These are phyloP conservation scores for Stereum hirsutum DNA, from an alignment of 1,284 basidiomycete genomes.

Conservation along the genomic window DNA sequence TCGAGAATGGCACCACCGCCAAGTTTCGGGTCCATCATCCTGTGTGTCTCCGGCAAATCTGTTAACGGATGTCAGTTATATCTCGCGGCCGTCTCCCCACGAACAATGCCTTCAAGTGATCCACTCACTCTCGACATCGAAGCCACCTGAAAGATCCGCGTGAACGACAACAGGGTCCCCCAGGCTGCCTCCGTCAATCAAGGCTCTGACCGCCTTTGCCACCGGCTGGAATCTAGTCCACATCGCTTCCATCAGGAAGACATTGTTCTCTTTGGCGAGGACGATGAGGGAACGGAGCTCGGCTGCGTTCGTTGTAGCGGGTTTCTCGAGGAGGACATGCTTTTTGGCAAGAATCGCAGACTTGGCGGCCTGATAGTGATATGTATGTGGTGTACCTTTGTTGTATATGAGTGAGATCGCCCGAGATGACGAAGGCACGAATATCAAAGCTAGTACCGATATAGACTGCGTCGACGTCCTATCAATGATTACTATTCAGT, in stretches of 20 bases:
- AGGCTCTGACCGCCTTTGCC: slow-evolving; percentile 51
- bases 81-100: neutral
- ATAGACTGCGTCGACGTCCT: slow-evolving; percentile 72
- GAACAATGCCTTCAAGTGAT: neutral
- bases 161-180: slow-evolving; percentile 57
- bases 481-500: neutral
- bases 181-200: slow-evolving; percentile 51
- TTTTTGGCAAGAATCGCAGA: slow-evolving; percentile 76
- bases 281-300: slow-evolving; percentile 60
- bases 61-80: neutral
- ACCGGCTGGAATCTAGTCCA: slow-evolving; percentile 78
- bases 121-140: slow-evolving; percentile 59
- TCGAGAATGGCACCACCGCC: slow-evolving; percentile 85
- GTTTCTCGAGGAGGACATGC: slow-evolving; percentile 84
- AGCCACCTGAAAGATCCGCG: slow-evolving; percentile 70
- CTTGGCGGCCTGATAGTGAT: slow-evolving; percentile 74
- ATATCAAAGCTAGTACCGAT: slow-evolving; percentile 6
- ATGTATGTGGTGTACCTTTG: slow-evolving; percentile 77
- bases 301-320: slow-evolving; percentile 56
- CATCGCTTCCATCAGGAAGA: slow-evolving; percentile 88
- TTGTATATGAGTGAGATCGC: neutral
- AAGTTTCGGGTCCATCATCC: slow-evolving; percentile 73
- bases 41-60: slow-evolving; percentile 62
- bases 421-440: neutral
- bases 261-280: slow-evolving; percentile 66